These are phyloP conservation scores for Lipomyces yamadae DNA, from an alignment of 805 yeast species.

Conservation along the genomic window DNA sequence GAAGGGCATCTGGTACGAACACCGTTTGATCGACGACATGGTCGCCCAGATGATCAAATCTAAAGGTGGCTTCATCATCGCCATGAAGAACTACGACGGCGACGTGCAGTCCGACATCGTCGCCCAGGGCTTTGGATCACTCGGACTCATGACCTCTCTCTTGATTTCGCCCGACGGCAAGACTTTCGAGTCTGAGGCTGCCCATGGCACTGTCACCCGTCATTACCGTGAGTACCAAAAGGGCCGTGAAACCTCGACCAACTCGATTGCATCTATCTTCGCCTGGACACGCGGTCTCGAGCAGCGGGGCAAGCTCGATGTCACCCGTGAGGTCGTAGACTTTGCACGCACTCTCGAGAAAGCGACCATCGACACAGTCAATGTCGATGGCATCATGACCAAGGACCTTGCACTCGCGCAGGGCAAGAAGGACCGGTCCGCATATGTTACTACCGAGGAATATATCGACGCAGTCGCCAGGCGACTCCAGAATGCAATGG, in stretches of 20 bases:
- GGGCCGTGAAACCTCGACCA: constrained; percentile 96
- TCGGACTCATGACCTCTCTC: constrained; percentile 97
- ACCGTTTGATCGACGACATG: constrained; percentile 96
- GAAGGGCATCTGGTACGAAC: constrained; percentile 93
- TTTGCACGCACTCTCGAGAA: constrained; percentile 80
- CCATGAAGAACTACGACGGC: constrained; percentile 97
- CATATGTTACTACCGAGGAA: constrained; percentile 90
- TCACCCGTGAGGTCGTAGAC: constrained; percentile 79
- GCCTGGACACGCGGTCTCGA: constrained; percentile 96
- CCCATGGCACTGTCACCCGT: constrained; percentile 99
- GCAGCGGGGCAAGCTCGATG: constrained; percentile 89
- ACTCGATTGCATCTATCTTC: constrained; percentile 94
- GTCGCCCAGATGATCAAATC: constrained; percentile 98
- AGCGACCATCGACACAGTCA: constrained; percentile 86
- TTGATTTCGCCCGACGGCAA: constrained; percentile 95
- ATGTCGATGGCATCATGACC: constrained; percentile 86
- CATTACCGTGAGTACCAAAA: constrained; percentile 95
- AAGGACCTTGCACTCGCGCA: constrained; percentile 91
- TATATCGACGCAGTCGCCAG: constrained; percentile 73
- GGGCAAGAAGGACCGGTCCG: constrained; percentile 80
- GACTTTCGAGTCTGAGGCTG: constrained; percentile 95
- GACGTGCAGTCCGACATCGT: constrained; percentile 96
- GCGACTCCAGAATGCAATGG: constrained; percentile 32
- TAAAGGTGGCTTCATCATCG: constrained; percentile 91
- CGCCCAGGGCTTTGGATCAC: constrained; percentile 97